Conservation (phyloP, 2,329 filamentous ascomycete genomes). For the Metarhizium robertsii region DNA sequence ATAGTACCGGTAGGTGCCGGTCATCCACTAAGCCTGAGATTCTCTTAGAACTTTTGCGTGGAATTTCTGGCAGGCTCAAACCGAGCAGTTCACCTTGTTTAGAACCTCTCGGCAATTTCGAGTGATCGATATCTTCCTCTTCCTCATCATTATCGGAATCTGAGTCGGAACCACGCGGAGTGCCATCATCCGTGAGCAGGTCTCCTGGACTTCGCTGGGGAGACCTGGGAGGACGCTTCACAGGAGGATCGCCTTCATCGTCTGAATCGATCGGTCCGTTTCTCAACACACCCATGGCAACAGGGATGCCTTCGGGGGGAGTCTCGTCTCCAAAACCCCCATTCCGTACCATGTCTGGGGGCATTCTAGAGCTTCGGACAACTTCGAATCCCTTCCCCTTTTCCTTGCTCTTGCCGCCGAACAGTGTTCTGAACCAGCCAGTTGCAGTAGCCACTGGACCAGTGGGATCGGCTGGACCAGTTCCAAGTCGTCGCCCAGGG, state of each 20-base stretch:
- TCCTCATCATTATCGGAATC: conserved; percentile 30
- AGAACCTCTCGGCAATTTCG: conserved; percentile 3
- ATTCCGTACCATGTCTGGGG: conserved; percentile 55
- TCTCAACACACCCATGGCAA: conserved; percentile 50
- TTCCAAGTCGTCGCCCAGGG: conserved; percentile 77
- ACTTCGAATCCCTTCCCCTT: conserved; percentile 97
- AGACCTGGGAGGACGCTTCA: conserved; percentile 14
- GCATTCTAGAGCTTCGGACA: conserved; percentile 80
- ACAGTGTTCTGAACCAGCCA: conserved; percentile 74
- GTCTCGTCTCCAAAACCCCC: conserved; percentile 52
- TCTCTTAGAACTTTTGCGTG: conserved; percentile 65
- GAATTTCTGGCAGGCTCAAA: conserved; percentile 46
- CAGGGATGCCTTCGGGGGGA: conserved; percentile 56
- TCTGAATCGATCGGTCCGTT: conserved; percentile 57
- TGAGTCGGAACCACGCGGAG: conserved; percentile 28
- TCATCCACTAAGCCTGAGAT: conserved; percentile 33
- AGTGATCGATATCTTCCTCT: conserved; percentile 24
- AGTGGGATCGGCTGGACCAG: conserved; percentile 89
- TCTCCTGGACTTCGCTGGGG: conserved; percentile 22
- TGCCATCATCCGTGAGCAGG: conserved; percentile 36
- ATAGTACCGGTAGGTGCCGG: conserved; percentile 10
- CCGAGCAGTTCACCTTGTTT: not conserved
- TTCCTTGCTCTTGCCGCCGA: conserved; percentile 82
- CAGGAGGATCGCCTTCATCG: conserved; percentile 35
- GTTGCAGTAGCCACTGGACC: conserved; percentile 82